Evolutionary conservation across 495 filamentous ascomycete species (phyloP).

Genomic region (Penicillium daleae): DNA sequence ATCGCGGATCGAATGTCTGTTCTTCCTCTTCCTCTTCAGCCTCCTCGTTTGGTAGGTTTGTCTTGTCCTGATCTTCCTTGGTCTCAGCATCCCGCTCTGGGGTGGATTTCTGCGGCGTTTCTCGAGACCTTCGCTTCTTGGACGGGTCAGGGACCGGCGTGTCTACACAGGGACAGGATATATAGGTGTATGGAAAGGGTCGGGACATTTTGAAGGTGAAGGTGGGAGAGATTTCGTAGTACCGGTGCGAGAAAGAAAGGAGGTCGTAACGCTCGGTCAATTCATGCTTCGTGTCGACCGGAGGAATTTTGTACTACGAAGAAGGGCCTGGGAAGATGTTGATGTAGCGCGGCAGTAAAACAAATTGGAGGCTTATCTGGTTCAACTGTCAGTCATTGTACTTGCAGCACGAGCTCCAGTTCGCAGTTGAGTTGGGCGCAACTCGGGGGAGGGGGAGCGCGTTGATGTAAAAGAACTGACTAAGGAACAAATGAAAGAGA

Average conservation of each 20-base stretch:
- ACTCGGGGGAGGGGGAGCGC: conserved; percentile 11
- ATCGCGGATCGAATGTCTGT: conserved; percentile 81
- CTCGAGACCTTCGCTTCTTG: conserved; percentile 45
- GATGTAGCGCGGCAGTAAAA: not conserved
- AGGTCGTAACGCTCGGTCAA: conserved; percentile 16
- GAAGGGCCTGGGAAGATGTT: not conserved
- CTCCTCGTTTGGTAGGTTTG: conserved; percentile 11
- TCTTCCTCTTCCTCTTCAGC: conserved; percentile 71
- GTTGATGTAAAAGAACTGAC: conserved; percentile 13
- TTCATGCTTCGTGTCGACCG: conserved; percentile 26
- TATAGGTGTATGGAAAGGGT: conserved; percentile 84
- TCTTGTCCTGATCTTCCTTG: conserved; percentile 28
- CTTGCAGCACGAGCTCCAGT: not conserved
- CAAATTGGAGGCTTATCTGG: not conserved
- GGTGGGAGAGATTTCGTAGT: not conserved
- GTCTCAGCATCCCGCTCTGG: conserved; percentile 36
- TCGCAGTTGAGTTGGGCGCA: not conserved
- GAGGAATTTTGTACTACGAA: not conserved
- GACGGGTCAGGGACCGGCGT: conserved; percentile 45
- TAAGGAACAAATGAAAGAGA: not conserved
- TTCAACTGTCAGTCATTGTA: not conserved
- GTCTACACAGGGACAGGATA: conserved; percentile 89
- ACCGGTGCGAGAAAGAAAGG: conserved; percentile 1
- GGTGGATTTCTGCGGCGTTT: conserved; percentile 44
- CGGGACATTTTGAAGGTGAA: conserved; percentile 60